Percentiles rank a stretch among this genome's conserved stretches.
Conservation (phyloP, 2,329 filamentous ascomycete species). For the Hymenoscyphus salicellus region DNA sequence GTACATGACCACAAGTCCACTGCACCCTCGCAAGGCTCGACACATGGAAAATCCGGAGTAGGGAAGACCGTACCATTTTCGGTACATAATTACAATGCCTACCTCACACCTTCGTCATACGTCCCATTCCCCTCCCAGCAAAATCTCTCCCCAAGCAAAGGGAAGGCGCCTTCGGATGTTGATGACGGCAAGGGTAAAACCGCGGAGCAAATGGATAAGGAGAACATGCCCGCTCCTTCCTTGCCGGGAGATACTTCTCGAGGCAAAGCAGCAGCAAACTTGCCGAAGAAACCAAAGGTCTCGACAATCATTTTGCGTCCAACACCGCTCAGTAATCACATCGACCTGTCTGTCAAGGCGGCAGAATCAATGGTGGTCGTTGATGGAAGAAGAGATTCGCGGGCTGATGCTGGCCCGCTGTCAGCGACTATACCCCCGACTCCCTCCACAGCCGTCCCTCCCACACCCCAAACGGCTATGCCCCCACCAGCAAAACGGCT, state of each 20-base stretch:
- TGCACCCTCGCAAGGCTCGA: slow-evolving; percentile 57
- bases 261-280: slow-evolving; percentile 36
- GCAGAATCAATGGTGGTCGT: slow-evolving; percentile 57
- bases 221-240: slow-evolving; percentile 54
- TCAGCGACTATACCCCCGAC: slow-evolving; percentile 55
- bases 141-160: slow-evolving; percentile 29
- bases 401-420: slow-evolving; percentile 41
- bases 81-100: slow-evolving; percentile 88
- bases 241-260: slow-evolving; percentile 47
- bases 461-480: slow-evolving; percentile 57
- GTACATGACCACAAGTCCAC: slow-evolving; percentile 81
- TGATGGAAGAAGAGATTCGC: slow-evolving; percentile 46
- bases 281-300: slow-evolving; percentile 59
- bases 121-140: slow-evolving; percentile 67
- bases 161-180: slow-evolving; percentile 31
- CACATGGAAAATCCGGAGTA: slow-evolving; percentile 52
- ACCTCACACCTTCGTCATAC: slow-evolving; percentile 84
- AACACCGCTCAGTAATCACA: slow-evolving; percentile 70
- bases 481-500: slow-evolving; percentile 61
- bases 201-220: slow-evolving; percentile 51
- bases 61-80: slow-evolving; percentile 70
- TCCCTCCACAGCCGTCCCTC: slow-evolving; percentile 61
- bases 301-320: slow-evolving; percentile 82
- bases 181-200: slow-evolving; percentile 29
- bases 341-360: slow-evolving; percentile 73